Conservation (phyloP, 306 rosid genomes). For the Mimosa pudica region DNA sequence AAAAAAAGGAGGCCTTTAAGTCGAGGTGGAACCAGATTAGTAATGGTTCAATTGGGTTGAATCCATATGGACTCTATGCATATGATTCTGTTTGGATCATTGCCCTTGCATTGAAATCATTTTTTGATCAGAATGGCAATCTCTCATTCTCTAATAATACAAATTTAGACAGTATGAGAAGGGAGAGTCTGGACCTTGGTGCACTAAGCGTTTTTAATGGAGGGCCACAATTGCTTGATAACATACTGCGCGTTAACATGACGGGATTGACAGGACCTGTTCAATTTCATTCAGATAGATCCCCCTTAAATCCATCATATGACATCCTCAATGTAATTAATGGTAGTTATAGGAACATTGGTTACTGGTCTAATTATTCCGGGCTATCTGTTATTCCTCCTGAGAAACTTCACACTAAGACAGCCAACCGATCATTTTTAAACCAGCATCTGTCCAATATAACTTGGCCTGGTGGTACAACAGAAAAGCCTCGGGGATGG, state of each 20-base stretch:
- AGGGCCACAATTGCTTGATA: constrained; percentile 1
- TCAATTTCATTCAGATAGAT: not conserved
- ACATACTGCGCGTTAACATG: not conserved
- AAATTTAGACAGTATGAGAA: not conserved
- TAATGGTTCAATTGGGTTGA: not conserved
- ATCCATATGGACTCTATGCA: constrained; percentile 4
- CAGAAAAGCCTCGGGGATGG: constrained; percentile 1
- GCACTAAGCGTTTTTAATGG: not conserved
- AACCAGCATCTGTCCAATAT: not conserved
- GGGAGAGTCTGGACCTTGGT: constrained; percentile 7
- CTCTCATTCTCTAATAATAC: not conserved
- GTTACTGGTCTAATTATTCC: constrained; percentile 2
- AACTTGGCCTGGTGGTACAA: constrained; percentile 7
- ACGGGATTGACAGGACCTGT: constrained; percentile 10
- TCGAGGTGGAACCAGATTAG: constrained; percentile 11
- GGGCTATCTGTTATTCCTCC: constrained; percentile 3
- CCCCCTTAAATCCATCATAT: constrained; percentile 8
- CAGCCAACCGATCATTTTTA: not conserved
- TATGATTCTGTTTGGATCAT: constrained; percentile 8
- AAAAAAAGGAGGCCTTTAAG: not conserved
- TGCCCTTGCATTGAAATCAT: constrained; percentile 1
- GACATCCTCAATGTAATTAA: not conserved
- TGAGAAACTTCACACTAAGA: not conserved
- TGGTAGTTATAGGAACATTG: not conserved
- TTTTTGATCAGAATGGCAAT: not conserved